Conservation (phyloP, 495 filamentous ascomycete genomes). For the Halenospora varia region DNA sequence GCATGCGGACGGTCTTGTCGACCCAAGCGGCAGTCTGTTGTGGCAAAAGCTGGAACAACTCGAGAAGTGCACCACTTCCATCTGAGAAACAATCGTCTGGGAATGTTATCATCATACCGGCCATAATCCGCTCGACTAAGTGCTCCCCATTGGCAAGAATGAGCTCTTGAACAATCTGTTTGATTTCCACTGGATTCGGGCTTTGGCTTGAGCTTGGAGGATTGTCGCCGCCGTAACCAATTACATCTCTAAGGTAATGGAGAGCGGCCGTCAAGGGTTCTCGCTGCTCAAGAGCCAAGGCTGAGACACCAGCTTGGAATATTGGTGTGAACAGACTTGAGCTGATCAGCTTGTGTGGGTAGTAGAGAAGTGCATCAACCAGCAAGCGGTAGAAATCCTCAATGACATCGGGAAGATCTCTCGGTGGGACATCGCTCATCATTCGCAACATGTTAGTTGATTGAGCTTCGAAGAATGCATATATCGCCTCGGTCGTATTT, state of each 20-base stretch:
- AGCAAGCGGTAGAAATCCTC: conserved; percentile 97
- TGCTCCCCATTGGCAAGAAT: conserved; percentile 67
- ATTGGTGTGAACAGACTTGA: conserved; percentile 75
- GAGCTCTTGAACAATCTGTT: conserved; percentile 66
- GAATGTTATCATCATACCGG: conserved; percentile 99
- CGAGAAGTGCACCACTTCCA: conserved; percentile 85
- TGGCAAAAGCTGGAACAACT: conserved; percentile 82
- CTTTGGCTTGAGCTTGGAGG: conserved; percentile 67
- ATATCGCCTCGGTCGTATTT: conserved; percentile 82
- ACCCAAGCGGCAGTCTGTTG: conserved; percentile 74
- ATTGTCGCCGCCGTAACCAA: conserved; percentile 79
- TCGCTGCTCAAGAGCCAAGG: conserved; percentile 81
- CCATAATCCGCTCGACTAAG: conserved; percentile 79
- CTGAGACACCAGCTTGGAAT: conserved; percentile 79
- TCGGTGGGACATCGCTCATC: conserved; percentile 79
- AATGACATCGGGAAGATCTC: conserved; percentile 93
- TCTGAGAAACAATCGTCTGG: conserved; percentile 92
- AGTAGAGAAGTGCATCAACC: conserved; percentile 86
- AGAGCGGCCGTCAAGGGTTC: conserved; percentile 87
- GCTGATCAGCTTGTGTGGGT: conserved; percentile 73
- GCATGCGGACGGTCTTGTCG: conserved; percentile 72
- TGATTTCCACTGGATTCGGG: conserved; percentile 59
- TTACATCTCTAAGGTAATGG: conserved; percentile 89
- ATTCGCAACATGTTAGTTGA: conserved; percentile 80
- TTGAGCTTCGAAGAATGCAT: conserved; percentile 92